These are phyloP conservation scores for Hemisphaericaspora nanyangensis DNA, from an alignment of 805 yeast genomes.

Conservation along the genomic window DNA sequence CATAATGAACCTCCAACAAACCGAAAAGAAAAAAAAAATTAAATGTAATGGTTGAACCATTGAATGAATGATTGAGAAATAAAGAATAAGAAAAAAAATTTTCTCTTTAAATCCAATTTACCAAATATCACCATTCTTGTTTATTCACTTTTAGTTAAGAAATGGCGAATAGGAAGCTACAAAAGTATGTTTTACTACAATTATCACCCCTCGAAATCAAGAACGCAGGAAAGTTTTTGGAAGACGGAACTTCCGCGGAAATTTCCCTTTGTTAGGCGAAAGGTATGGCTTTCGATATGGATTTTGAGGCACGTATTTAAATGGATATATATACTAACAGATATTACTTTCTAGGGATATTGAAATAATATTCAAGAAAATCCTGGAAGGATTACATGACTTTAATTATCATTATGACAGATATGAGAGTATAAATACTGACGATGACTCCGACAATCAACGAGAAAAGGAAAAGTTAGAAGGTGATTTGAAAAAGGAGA, in stretches of 20 bases:
- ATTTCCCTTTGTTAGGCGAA: no score
- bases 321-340: no score
- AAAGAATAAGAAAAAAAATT: background rate
- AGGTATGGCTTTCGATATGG: no score
- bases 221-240: no score
- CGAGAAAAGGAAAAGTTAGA: conserved; percentile 43
- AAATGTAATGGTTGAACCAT: no score
- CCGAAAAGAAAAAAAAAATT: background rate
- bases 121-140: no score
- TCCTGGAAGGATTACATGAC: conserved; percentile 42
- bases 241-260: no score
- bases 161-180: conserved; percentile 32
- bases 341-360: conserved; percentile 26
- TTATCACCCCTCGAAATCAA: no score
- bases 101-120: background rate
- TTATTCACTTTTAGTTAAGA: no score
- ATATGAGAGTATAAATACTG: conserved; percentile 30
- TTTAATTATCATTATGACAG: conserved; percentile 44
- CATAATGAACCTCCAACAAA: background rate
- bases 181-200: conserved; percentile 36
- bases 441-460: conserved; percentile 31
- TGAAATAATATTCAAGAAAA: conserved; percentile 41
- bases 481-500: conserved; percentile 42
- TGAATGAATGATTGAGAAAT: background rate
- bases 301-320: no score